Evolutionary conservation across 306 rosid species (phyloP), one percentile per base, ranked within the genome.

Genomic region (Casuarina equisetifolia): DNA sequence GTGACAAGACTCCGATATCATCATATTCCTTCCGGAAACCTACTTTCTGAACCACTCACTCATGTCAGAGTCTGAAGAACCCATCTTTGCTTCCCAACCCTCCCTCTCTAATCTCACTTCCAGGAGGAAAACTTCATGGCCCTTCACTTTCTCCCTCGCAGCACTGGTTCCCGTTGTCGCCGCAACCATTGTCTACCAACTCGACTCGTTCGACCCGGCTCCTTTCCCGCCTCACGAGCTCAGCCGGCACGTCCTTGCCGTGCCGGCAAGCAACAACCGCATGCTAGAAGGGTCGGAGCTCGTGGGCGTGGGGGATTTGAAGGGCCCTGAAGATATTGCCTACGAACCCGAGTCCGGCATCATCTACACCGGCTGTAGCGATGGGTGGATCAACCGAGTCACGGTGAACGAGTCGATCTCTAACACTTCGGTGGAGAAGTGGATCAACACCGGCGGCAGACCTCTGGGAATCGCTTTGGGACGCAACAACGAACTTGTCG

Each of bases 391-490:
- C 19, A 91, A 86, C 79, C 85, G 86, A 82, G 81, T 91, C 35
- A 84, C 74, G n/a, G 53, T 86, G 66, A 86, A 82, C 59, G 85
- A 87, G 11, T 88, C 89, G 20, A 88, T 8, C 25, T 52, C 39
- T 55, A 80, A 86, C 84, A 66, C 86, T 48, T 80, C 50, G 9
- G 85, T 94, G 16, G 85, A 85, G 40, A 58, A 84, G 2, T 91
- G 94, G 98, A 87, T 86, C 39, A 76, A 88, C 82, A 91, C 91
- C 0, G 93, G 92, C 4, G 98, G 98, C 4, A 85, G 97, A 20
- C 97, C 97, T 0, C 88, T 94, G 2, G 96, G 96, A 8, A 74
- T 91, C 1, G 87, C 86, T 62, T 51, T 82, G 7, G 78, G 85
- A 0, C 53, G 0, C 0, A 35, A 84, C 17, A 78, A 83, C 4